Evolutionary conservation across 2,329 filamentous ascomycete genomes (phyloP).

Genomic region (Didymella exigua): DNA sequence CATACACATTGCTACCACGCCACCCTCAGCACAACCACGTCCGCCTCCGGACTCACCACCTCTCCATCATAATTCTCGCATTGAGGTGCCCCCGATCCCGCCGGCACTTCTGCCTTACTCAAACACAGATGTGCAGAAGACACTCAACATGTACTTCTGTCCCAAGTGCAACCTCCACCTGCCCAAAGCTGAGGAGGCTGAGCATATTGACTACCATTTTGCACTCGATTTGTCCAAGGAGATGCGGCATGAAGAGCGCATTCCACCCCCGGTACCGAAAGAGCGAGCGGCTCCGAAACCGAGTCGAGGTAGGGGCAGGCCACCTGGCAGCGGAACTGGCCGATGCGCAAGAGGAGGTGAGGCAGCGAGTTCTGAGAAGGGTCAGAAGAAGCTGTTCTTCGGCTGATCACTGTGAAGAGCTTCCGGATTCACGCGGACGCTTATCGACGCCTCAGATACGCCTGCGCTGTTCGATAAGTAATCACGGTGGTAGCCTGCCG

Average conservation of each 20-base stretch:
- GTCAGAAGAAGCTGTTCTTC: slow-evolving; percentile 54
- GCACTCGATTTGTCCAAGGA: slow-evolving; percentile 81
- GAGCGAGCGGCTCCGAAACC: slow-evolving; percentile 28
- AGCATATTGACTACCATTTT: slow-evolving; percentile 93
- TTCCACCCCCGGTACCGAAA: slow-evolving; percentile 6
- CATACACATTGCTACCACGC: slow-evolving; percentile 24
- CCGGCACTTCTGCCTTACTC: not conserved
- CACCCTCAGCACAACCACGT: slow-evolving; percentile 43
- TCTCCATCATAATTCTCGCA: not conserved
- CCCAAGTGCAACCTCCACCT: slow-evolving; percentile 69
- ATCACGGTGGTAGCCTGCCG: too few relatives aligned
- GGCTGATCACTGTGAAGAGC: slow-evolving; percentile 35
- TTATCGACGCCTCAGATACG: not conserved
- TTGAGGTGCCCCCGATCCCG: not conserved
- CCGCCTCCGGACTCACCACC: slow-evolving; percentile 4
- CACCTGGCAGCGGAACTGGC: slow-evolving; percentile 33
- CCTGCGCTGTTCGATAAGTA: too few relatives aligned
- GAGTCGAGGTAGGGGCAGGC: slow-evolving; percentile 45
- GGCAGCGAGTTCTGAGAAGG: slow-evolving; percentile 46
- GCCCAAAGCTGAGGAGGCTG: slow-evolving; percentile 64
- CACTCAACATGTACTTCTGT: slow-evolving; percentile 59
- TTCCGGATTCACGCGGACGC: too few relatives aligned
- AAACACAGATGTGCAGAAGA: slow-evolving; percentile 28
- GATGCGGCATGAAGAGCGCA: slow-evolving; percentile 42
- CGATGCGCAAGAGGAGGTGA: slow-evolving; percentile 9